Conservation (phyloP, 331 rosid species). For the Quercus tomentella region DNA sequence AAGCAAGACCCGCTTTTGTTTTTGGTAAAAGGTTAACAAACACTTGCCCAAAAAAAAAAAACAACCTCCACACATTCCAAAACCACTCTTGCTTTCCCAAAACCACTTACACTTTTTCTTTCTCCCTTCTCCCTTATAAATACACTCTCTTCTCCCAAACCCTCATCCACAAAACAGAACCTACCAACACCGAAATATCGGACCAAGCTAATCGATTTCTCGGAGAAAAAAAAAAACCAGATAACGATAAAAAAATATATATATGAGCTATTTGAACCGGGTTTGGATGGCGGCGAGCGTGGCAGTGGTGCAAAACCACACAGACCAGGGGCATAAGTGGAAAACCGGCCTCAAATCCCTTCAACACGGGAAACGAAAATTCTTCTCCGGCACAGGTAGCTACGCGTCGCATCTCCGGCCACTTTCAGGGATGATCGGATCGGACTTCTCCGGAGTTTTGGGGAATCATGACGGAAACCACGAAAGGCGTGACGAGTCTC, state of each 20-base stretch:
- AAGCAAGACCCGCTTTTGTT: too few species aligned
- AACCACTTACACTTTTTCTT: background rate
- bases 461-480: conserved; percentile 32
- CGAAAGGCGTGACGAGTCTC: conserved; percentile 61
- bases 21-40: too few species aligned
- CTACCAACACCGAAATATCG: background rate
- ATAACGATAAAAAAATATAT: background rate
- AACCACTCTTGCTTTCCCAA: conserved; percentile 5
- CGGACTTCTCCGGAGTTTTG: conserved; percentile 25
- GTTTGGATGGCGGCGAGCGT: conserved; percentile 79
- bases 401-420: conserved; percentile 34
- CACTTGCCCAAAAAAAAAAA: too few species aligned
- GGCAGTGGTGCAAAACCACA: conserved; percentile 61
- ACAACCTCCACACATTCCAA: background rate
- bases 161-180: too few species aligned
- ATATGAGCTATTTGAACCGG: conserved; percentile 55
- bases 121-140: conserved; percentile 4
- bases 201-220: too few species aligned
- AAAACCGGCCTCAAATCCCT: conserved; percentile 57
- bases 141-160: background rate
- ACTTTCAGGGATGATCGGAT: conserved; percentile 29
- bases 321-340: conserved; percentile 55
- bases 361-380: conserved; percentile 38
- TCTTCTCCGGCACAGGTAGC: conserved; percentile 39
- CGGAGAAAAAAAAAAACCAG: too few species aligned